These are phyloP conservation scores for Lanmaoa pseudosensibilis DNA, from an alignment of 768 basidiomycete species.

Conservation along the genomic window DNA sequence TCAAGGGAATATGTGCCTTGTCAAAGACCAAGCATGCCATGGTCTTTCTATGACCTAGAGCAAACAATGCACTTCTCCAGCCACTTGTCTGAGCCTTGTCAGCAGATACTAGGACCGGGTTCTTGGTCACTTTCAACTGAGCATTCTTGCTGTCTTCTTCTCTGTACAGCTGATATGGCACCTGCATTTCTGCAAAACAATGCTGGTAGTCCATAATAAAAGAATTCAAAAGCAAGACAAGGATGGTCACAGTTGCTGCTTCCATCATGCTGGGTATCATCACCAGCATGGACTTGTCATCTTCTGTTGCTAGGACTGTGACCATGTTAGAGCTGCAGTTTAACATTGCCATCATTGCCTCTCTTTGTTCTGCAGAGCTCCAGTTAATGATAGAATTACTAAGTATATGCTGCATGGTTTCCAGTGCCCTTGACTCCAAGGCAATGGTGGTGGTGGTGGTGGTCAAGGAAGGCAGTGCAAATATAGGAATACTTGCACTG, in stretches of 20 bases:
- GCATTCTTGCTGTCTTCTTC: too few relatives aligned
- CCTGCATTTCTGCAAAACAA: background rate
- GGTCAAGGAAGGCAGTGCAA: too few relatives aligned
- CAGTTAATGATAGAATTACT: too few relatives aligned
- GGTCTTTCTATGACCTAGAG: background rate
- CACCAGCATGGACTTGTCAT: background rate
- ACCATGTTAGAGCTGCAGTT: background rate
- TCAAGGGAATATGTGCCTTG: conserved; percentile 21
- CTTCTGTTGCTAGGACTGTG: background rate
- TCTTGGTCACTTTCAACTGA: background rate
- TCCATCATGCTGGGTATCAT: background rate
- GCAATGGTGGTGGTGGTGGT: too few relatives aligned
- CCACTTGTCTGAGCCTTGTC: background rate
- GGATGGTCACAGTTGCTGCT: background rate
- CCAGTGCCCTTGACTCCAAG: too few relatives aligned
- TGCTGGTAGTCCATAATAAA: background rate
- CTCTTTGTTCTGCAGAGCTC: background rate
- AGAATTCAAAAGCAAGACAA: background rate
- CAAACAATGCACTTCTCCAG: background rate
- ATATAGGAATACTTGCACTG: too few relatives aligned
- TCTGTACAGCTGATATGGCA: background rate
- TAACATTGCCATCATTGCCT: background rate
- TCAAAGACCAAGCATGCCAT: conserved; percentile 18
- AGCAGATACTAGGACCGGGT: background rate
- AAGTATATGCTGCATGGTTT: too few relatives aligned